Base-by-base conservation (phyloP, 1,284 basidiomycete species). In the Apiotrichum brassicae region DNA sequence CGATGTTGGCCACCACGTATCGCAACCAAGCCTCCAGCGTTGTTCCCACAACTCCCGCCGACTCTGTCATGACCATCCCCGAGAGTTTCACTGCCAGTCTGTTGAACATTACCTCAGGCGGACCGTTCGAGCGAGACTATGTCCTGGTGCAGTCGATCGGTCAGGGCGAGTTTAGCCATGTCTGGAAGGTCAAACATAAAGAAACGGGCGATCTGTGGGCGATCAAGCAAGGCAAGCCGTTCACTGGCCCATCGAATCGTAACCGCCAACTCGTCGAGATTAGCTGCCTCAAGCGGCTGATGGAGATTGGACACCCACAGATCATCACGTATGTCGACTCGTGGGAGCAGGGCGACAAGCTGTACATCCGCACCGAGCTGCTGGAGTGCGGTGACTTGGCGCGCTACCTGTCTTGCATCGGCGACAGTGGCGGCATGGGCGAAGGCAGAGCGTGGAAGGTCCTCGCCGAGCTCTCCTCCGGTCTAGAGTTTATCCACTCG, bases 371-470 rank as follows among this genome's bases (percentile, higher is more conserved):
- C 61, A 95, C 93, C 3, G 91, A 94, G 68, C 79, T 97, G 30
- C 95, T 90, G 68, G 86, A 87, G 59, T 82, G 86, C 58, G 95
- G 94, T 54, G 94, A 92, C 72, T 82, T 98, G 56, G 83, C 84
- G 4, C 83, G 81, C 57, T 97, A 95, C 77, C 77, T 98, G 59
- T 84, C 85, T 75, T 84, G 89, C 68, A 88, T 90, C 65, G 90
- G 93, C 8, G 90, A 87, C 74, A 82, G 84, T 20, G 76, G 76
- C 52, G 79, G 81, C 56, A 78, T 98, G 52, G 91, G 93, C 60
- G 94, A 98, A 74, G 84, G 85, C n/a, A 79, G 90, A 49, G 85
- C 95, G 47, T 98, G 94, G 94, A 97, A 97, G 78, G 83, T 93
- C 57, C 77, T 94, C 54, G 83, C 82, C 33, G 94, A 97, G 72